These are phyloP conservation scores for Apiospora phragmitis DNA, from an alignment of 2,329 filamentous ascomycete genomes.

Conservation along the genomic window DNA sequence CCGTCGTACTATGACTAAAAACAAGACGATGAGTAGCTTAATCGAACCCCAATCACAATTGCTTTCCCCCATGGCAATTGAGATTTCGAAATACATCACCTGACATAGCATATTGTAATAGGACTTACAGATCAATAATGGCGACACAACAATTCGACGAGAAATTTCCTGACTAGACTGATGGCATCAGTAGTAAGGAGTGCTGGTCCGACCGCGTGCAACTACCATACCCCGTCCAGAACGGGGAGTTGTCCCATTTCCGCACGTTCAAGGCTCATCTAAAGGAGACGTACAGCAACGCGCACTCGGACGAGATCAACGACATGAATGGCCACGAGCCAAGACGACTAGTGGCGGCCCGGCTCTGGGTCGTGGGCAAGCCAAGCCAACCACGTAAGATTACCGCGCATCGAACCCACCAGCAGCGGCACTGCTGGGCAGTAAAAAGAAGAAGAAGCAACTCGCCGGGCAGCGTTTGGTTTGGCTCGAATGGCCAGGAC, in stretches of 20 bases:
- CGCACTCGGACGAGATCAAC: not conserved
- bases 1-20: not conserved
- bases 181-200: not conserved
- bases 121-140: not conserved
- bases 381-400: conserved; percentile 2
- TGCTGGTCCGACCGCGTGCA: not conserved
- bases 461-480: not conserved
- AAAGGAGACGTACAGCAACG: not conserved
- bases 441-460: not conserved
- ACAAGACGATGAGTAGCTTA: not conserved
- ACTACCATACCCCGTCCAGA: no score
- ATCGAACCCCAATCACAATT: not conserved
- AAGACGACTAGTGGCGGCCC: conserved; percentile 1
- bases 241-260: not conserved
- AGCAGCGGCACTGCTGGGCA: not conserved
- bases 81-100: not conserved
- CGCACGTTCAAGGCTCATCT: not conserved
- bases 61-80: not conserved
- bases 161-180: not conserved
- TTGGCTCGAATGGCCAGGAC: not conserved
- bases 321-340: not conserved
- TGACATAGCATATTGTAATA: not conserved
- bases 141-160: no score
- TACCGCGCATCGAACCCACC: not conserved
- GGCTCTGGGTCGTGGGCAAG: not conserved